Conservation (phyloP, 1,139 yeast genomes). For the Yamadazyma dendronema region DNA sequence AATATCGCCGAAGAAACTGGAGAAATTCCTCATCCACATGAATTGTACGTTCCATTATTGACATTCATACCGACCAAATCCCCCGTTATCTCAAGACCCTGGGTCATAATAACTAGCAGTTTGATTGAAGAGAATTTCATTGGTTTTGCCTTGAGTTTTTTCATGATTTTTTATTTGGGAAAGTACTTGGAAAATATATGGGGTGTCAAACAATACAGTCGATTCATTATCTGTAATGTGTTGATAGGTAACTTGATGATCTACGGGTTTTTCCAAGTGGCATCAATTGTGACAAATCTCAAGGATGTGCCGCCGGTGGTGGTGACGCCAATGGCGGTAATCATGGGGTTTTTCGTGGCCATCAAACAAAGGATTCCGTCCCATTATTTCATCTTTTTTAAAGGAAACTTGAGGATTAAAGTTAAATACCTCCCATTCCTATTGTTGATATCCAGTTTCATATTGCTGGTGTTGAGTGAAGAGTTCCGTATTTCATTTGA, state of each 20-base stretch:
- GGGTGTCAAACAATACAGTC: conserved; percentile 35
- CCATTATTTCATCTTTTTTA: conserved; percentile 41
- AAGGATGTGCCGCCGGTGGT: conserved; percentile 40
- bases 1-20: conserved; percentile 34
- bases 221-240: conserved; percentile 25
- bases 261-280: conserved; percentile 34
- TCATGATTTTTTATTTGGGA: conserved; percentile 34
- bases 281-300: conserved; percentile 21
- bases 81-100: conserved; percentile 35
- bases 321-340: conserved; percentile 34
- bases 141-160: conserved; percentile 25
- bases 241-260: conserved; percentile 33
- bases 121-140: conserved; percentile 35
- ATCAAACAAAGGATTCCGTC: conserved; percentile 44
- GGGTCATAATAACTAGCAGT: conserved; percentile 37
- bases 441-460: conserved; percentile 18
- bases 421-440: conserved; percentile 41
- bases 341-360: conserved; percentile 43
- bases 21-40: conserved; percentile 42
- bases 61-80: conserved; percentile 41
- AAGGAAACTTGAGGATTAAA: conserved; percentile 37
- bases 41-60: conserved; percentile 38
- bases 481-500: conserved; percentile 29
- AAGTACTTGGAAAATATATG: conserved; percentile 38
- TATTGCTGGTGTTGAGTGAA: conserved; percentile 25